Evolutionary conservation across 495 filamentous ascomycete genomes (phyloP).

Genomic region (Penicillium lividum): DNA sequence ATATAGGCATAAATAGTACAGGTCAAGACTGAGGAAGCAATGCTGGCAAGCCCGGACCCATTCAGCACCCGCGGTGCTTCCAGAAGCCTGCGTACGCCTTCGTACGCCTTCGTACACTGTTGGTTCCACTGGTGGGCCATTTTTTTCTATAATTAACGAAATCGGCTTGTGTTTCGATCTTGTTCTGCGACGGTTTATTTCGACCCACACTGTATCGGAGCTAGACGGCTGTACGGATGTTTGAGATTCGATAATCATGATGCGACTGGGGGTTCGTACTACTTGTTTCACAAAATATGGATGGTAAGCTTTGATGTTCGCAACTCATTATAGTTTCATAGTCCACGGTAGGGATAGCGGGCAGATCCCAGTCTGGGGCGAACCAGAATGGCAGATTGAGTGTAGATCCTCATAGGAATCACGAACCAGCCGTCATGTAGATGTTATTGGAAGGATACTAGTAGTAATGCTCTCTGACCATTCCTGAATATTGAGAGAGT

Average conservation of each 20-base stretch:
- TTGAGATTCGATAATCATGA: neutral
- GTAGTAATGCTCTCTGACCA: neutral
- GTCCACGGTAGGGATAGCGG: constrained; percentile 5
- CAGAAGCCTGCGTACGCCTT: constrained; percentile 6
- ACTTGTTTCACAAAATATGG: neutral
- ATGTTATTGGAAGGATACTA: neutral
- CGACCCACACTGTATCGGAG: constrained; percentile 21
- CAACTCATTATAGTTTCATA: neutral
- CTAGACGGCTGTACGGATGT: constrained; percentile 7
- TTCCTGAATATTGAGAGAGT: neutral
- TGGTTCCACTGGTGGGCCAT: constrained; percentile 5
- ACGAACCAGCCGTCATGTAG: constrained; percentile 4
- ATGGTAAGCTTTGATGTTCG: neutral
- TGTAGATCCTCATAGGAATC: constrained; percentile 11
- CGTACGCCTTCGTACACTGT: constrained; percentile 11
- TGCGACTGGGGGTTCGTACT: neutral
- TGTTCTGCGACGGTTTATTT: constrained; percentile 5
- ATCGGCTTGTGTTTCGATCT: constrained; percentile 9
- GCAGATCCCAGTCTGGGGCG: constrained; percentile 6
- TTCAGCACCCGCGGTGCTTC: neutral
- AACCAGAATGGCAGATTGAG: neutral
- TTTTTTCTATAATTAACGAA: constrained; percentile 19
- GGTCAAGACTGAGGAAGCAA: neutral
- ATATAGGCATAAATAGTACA: neutral
- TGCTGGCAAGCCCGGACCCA: neutral